A percentile compares a stretch with the other conserved stretches of the same genome.
These are phyloP conservation scores for Vigna nakashimae DNA, from an alignment of 306 rosid genomes.

Conservation along the genomic window DNA sequence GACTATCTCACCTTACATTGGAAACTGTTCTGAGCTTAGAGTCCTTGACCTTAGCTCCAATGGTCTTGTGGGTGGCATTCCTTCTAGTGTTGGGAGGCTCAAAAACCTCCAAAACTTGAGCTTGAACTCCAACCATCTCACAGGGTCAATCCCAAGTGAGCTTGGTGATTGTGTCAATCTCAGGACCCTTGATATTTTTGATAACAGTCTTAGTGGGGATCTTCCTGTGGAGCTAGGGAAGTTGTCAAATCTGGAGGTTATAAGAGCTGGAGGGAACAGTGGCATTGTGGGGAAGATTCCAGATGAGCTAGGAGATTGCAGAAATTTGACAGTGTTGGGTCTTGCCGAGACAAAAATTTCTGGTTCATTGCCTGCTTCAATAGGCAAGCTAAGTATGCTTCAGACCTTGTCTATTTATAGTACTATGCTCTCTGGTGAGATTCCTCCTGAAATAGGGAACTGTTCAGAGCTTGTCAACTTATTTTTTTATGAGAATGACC, in stretches of 20 bases:
- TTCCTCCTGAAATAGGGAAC: constrained; percentile 85
- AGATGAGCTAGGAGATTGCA: constrained; percentile 67
- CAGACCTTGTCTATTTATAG: constrained; percentile 78
- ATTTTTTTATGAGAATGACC: constrained; percentile 74
- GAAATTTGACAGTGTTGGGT: constrained; percentile 67
- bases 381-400: constrained; percentile 68
- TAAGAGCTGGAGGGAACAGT: constrained; percentile 84
- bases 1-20: constrained; percentile 59
- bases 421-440: constrained; percentile 75
- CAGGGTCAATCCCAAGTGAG: constrained; percentile 74
- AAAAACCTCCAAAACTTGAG: constrained; percentile 64
- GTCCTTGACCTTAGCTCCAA: constrained; percentile 74
- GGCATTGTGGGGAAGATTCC: constrained; percentile 74
- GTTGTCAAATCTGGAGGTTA: constrained; percentile 59
- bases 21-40: constrained; percentile 56
- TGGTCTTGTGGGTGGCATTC: constrained; percentile 68
- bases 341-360: constrained; percentile 82
- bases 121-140: constrained; percentile 75
- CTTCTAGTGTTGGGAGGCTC: constrained; percentile 69
- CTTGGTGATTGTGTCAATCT: constrained; percentile 63
- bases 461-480: constrained; percentile 85
- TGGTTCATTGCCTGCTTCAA: constrained; percentile 70
- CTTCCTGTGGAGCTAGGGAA: constrained; percentile 67
- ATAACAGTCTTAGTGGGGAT: constrained; percentile 62
- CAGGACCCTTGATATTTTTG: constrained; percentile 64